phyloP scores from a whole-genome alignment of 352 stramenopile genomes.

The Globisporangium cylindrosporum region DNA sequence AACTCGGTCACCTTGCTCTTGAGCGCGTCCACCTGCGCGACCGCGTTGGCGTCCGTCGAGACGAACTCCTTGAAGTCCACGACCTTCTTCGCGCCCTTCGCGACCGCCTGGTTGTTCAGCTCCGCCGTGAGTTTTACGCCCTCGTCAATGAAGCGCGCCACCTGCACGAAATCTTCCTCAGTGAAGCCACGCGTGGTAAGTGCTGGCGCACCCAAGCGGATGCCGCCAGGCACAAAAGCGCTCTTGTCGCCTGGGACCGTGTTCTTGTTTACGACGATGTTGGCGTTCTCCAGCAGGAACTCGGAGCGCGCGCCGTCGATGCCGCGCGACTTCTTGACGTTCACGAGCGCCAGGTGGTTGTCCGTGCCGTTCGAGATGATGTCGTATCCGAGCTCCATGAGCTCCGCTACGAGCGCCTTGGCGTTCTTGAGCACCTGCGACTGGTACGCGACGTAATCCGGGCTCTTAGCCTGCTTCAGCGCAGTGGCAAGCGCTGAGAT shows the following conservation, averaged over 20 bases:
- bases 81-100: constrained; percentile 95
- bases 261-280: constrained; percentile 99
- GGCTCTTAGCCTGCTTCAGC: constrained; percentile 93
- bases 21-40: constrained; percentile 71
- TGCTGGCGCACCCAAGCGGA: constrained; percentile 95
- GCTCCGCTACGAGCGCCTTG: constrained; percentile 82
- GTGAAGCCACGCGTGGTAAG: constrained; percentile 95
- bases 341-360: constrained; percentile 97
- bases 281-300: constrained; percentile 93
- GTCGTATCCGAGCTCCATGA: constrained; percentile 92
- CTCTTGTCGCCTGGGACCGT: constrained; percentile 97
- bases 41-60: constrained; percentile 37
- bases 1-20: constrained; percentile 92
- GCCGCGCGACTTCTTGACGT: constrained; percentile 94
- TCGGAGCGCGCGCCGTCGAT: constrained; percentile 96
- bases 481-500: constrained; percentile 98
- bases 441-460: constrained; percentile 98
- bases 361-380: constrained; percentile 98
- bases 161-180: constrained; percentile 94
- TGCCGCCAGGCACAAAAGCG: constrained; percentile 95
- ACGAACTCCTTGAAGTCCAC: constrained; percentile 87
- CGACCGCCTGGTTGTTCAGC: constrained; percentile 87
- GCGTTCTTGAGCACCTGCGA: constrained; percentile 93
- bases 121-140: constrained; percentile 92
- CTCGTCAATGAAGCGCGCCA: constrained; percentile 95